Percentiles rank a stretch among this genome's conserved stretches.
Evolutionary conservation across 805 yeast genomes (phyloP).

Genomic region (Sugiyamaella valdiviana): DNA sequence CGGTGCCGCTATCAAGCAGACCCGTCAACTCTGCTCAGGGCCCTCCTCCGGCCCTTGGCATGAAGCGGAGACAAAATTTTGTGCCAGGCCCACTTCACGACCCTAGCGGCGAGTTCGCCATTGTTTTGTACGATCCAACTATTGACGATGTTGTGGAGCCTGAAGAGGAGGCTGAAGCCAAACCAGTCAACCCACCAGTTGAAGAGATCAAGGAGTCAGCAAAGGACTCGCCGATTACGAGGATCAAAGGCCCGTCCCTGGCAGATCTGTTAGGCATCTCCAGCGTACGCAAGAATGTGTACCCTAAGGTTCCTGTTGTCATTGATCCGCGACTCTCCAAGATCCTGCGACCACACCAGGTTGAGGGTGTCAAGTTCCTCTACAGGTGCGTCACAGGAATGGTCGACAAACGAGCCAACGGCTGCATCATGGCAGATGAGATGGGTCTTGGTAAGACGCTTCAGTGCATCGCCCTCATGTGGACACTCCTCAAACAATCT

Average conservation of each 20-base stretch:
- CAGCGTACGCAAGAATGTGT: conserved; percentile 43
- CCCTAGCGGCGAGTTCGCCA: conserved; percentile 88
- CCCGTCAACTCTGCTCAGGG: conserved; percentile 7
- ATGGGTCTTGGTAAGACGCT: conserved; percentile 93
- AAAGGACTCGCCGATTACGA: not conserved
- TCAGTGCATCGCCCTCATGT: conserved; percentile 83
- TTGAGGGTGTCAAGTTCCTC: conserved; percentile 88
- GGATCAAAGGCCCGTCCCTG: conserved; percentile 27
- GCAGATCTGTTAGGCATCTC: conserved; percentile 73
- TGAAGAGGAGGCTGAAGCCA: conserved; percentile 18
- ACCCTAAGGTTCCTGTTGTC: conserved; percentile 90
- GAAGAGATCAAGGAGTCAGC: conserved; percentile 20
- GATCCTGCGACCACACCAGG: conserved; percentile 89
- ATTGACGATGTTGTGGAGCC: conserved; percentile 47
- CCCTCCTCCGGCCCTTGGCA: conserved; percentile 81
- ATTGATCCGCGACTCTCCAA: conserved; percentile 84
- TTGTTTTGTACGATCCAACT: conserved; percentile 92
- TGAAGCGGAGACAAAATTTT: conserved; percentile 55
- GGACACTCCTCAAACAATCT: conserved; percentile 86
- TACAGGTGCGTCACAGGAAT: conserved; percentile 89
- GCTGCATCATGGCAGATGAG: conserved; percentile 97
- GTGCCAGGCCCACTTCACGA: conserved; percentile 95
- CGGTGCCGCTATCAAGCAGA: conserved; percentile 1
- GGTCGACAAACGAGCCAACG: conserved; percentile 58
- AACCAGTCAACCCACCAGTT: no score